These are phyloP conservation scores for Leishmania tropica DNA, from an alignment of 208 protist genomes.

Conservation along the genomic window DNA sequence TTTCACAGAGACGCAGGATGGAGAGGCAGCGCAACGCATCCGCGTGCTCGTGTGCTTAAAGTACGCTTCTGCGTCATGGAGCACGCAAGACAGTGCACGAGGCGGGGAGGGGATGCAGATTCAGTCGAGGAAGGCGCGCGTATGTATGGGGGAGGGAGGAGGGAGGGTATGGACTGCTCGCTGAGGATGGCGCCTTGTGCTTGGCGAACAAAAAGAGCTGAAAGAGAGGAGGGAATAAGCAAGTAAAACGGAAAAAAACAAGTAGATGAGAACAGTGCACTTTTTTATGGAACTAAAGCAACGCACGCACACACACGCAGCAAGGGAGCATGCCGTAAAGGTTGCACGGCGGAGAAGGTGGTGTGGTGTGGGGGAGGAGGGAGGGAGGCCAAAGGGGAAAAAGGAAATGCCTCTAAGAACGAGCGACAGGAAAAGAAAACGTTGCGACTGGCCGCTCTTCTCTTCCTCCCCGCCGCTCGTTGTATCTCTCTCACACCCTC, in stretches of 20 bases:
- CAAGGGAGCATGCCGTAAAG: too few species aligned
- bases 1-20: background rate
- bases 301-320: background rate
- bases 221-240: background rate
- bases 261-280: background rate
- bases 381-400: too few species aligned
- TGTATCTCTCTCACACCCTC: background rate
- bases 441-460: background rate
- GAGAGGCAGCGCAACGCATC: background rate
- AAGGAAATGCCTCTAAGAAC: background rate
- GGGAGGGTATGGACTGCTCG: background rate
- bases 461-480: background rate
- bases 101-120: background rate
- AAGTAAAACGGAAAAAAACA: background rate
- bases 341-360: too few species aligned
- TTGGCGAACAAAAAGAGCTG: background rate
- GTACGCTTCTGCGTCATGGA: background rate
- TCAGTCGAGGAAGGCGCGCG: background rate
- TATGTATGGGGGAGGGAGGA: background rate
- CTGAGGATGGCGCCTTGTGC: background rate
- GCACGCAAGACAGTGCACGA: background rate
- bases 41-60: background rate
- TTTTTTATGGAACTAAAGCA: background rate
- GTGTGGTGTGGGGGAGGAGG: too few species aligned
- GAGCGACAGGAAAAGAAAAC: background rate